phyloP scores from a whole-genome alignment of 371 early-diverging fungal species.

The Mucor racemosus region DNA sequence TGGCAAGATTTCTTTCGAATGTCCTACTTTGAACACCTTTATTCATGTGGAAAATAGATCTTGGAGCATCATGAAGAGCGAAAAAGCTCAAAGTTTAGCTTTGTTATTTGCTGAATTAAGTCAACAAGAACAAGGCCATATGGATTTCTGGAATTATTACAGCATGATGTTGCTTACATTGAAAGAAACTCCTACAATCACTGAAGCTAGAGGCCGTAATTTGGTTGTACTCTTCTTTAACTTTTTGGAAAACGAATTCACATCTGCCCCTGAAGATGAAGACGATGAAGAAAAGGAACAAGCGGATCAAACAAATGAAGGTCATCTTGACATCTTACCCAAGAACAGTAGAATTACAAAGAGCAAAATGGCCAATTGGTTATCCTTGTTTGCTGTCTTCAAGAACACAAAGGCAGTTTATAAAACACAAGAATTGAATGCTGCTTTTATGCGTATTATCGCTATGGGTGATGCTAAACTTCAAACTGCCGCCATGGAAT shows the following conservation, averaged over 20 bases:
- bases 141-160: constrained; percentile 83
- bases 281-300: constrained; percentile 34
- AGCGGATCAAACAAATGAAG: constrained; percentile 9
- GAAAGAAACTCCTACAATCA: constrained; percentile 65
- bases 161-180: constrained; percentile 70
- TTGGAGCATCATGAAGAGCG: constrained; percentile 40
- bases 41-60: constrained; percentile 41
- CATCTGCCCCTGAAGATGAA: constrained; percentile 49
- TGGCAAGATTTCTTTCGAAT: constrained; percentile 60
- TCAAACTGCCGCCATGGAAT: constrained; percentile 83
- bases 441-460: constrained; percentile 73
- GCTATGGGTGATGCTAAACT: constrained; percentile 78
- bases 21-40: constrained; percentile 56
- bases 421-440: constrained; percentile 59
- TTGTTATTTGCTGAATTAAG: constrained; percentile 52
- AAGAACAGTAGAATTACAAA: constrained; percentile 47
- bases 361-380: constrained; percentile 67
- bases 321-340: constrained; percentile 43
- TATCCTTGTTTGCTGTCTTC: constrained; percentile 78
- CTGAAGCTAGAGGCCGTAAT: constrained; percentile 72
- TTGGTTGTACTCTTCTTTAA: constrained; percentile 80
- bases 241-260: constrained; percentile 66
- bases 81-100: constrained; percentile 41
- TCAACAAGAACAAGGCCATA: constrained; percentile 55
- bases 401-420: constrained; percentile 63